Evolutionary conservation across 352 stramenopile species (phyloP).

Genomic region (Phytophthora multivora): DNA sequence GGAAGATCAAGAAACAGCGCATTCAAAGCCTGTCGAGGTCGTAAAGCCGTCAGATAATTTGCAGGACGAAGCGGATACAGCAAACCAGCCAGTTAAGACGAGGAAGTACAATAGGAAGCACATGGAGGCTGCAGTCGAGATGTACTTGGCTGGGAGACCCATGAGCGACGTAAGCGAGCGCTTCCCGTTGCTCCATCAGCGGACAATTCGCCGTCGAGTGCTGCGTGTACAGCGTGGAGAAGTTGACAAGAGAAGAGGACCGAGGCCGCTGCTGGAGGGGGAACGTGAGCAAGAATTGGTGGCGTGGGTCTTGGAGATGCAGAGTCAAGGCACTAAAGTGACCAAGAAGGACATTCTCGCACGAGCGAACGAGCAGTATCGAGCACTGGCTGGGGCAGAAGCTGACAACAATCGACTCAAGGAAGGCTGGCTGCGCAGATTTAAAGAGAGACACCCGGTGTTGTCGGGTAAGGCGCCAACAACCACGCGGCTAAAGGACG

Average conservation of each 20-base stretch:
- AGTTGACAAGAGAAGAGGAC: constrained; percentile 24
- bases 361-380: constrained; percentile 24
- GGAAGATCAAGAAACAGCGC: not conserved
- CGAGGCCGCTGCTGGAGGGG: constrained; percentile 21
- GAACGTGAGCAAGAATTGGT: constrained; percentile 25
- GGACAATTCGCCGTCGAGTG: constrained; percentile 28
- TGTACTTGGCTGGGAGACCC: constrained; percentile 20
- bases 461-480: constrained; percentile 19
- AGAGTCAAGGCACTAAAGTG: constrained; percentile 11
- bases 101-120: constrained; percentile 30
- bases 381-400: not conserved
- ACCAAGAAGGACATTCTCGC: constrained; percentile 25
- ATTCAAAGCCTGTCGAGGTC: not conserved
- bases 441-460: constrained; percentile 28
- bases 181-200: constrained; percentile 26
- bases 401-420: constrained; percentile 15
- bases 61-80: not conserved
- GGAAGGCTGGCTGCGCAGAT: constrained; percentile 28
- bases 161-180: constrained; percentile 21
- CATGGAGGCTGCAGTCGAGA: constrained; percentile 32
- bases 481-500: not conserved
- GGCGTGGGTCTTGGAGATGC: constrained; percentile 23
- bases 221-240: constrained; percentile 26
- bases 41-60: not conserved
- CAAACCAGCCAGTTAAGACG: constrained; percentile 1